Evolutionary conservation across 441 rosid species (phyloP), one percentile per base, ranked within the genome.

Genomic region (Syzygium malaccense): DNA sequence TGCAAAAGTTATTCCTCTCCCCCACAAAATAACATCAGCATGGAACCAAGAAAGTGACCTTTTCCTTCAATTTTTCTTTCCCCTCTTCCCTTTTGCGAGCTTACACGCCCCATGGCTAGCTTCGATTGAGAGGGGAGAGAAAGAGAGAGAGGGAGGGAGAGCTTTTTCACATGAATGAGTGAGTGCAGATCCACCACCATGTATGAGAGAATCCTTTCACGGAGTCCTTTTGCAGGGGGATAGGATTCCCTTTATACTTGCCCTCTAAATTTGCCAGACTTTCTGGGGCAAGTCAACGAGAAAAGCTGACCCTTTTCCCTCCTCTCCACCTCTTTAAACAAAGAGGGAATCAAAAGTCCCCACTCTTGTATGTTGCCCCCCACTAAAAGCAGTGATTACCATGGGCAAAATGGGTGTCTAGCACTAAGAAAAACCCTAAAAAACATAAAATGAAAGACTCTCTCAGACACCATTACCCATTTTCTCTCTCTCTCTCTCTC

Each of bases 281-380:
- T 94, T 94, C 88, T 93, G 88, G 94, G 92, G 93, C 90, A 93
- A 94, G 96, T 95, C 96, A 95, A 95, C 96, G 64, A 78, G 86
- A 55, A 94, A 95, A 94, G 94, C 91, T 91, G 90, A 57, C 88
- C 58, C 88, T 89, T 88, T 90, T 62, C 71, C 41, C 17, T 66
- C 48, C 48, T 25, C 64, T 26, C n/a, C 62, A 7, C 51, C 14
- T 80, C 88, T 48, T 58, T 56, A 12, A 75, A 41, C 83, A 75
- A 75, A 75, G 83, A 51, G 83, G 83, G 83, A 75, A 75, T 71
- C 9, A 23, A 79, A 86, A 66, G 87, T 85, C 55, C 86, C 86
- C 62, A n/a, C 87, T 60, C 89, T 88, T 89, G 85, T 55, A 91
- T 91, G 89, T 89, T 93, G 94, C 91, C 84, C 89, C 92, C 94